These are phyloP conservation scores for Meyerozyma sp. DNA, from an alignment of 1,139 yeast genomes.

Conservation along the genomic window DNA sequence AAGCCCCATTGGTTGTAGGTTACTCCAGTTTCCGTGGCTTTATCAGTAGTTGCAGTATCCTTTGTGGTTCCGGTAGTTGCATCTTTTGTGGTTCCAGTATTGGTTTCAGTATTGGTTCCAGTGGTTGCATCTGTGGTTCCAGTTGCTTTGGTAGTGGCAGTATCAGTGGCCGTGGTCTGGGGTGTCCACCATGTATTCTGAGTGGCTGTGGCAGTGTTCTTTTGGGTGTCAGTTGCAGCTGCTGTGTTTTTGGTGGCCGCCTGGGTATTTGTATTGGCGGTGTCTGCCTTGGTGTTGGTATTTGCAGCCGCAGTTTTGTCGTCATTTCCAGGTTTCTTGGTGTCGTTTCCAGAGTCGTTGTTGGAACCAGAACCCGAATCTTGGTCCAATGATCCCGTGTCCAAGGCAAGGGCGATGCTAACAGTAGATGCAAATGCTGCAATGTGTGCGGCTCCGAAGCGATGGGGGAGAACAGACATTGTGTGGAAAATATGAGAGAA, in stretches of 20 bases:
- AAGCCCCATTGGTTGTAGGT: conserved; percentile 41
- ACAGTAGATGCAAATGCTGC: not conserved
- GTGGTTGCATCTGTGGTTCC: not conserved
- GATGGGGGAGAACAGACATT: not conserved
- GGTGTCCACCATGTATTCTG: conserved; percentile 8
- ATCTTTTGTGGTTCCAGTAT: not conserved
- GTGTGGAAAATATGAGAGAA: not conserved
- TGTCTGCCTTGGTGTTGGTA: conserved; percentile 4
- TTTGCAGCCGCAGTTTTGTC: not conserved
- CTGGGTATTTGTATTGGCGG: conserved; percentile 3
- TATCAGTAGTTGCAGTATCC: conserved; percentile 3
- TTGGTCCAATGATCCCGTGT: not conserved
- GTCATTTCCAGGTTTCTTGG: not conserved
- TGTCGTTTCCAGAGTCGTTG: not conserved
- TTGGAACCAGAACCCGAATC: not conserved
- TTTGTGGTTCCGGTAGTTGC: no score
- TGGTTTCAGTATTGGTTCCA: not conserved
- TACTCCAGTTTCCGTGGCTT: conserved; percentile 6
- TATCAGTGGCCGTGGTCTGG: conserved; percentile 11
- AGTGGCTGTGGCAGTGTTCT: conserved; percentile 1
- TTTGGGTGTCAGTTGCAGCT: not conserved
- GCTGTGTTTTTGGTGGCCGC: conserved; percentile 1
- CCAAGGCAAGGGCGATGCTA: not conserved
- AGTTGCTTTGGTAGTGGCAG: conserved; percentile 10
- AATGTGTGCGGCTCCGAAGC: not conserved